These are phyloP conservation scores for Euclidium syriacum DNA, from an alignment of 345 rosid genomes.

Conservation along the genomic window DNA sequence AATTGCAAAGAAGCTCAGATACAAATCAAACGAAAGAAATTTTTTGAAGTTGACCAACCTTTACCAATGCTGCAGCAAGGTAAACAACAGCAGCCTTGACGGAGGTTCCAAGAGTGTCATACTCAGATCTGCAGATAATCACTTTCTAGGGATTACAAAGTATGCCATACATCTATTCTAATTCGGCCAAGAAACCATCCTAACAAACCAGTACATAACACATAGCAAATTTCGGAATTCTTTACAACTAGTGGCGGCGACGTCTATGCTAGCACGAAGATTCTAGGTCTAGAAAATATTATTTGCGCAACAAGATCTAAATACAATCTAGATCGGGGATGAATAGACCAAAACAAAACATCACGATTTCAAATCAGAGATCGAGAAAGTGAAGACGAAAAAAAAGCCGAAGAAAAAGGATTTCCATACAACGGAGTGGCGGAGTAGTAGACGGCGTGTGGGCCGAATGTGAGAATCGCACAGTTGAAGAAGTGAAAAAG, in stretches of 20 bases:
- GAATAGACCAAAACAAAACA: neutral
- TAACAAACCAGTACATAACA: neutral
- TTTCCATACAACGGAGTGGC: conserved; percentile 79
- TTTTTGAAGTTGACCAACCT: conserved; percentile 44
- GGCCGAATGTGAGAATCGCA: conserved; percentile 95
- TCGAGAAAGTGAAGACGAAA: neutral
- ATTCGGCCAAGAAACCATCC: neutral
- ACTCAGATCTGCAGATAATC: conserved; percentile 65
- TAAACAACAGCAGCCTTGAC: conserved; percentile 87
- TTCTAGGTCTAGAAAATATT: conserved; percentile 2
- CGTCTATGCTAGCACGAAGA: neutral
- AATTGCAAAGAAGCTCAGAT: neutral
- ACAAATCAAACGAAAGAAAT: neutral
- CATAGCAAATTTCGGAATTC: neutral
- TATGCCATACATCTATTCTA: neutral
- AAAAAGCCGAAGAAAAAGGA: neutral
- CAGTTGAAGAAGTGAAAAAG: conserved; percentile 97
- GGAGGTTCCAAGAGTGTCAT: conserved; percentile 94
- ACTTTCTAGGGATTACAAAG: neutral
- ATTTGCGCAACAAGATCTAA: neutral
- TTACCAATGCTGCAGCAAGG: conserved; percentile 81
- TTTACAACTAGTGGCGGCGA: neutral
- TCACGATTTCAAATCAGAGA: conserved; percentile 2
- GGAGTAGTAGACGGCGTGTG: conserved; percentile 99
- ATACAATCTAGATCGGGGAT: neutral